phyloP scores from a whole-genome alignment of 2,329 filamentous ascomycete genomes.

The Karstenula rhodostoma region DNA sequence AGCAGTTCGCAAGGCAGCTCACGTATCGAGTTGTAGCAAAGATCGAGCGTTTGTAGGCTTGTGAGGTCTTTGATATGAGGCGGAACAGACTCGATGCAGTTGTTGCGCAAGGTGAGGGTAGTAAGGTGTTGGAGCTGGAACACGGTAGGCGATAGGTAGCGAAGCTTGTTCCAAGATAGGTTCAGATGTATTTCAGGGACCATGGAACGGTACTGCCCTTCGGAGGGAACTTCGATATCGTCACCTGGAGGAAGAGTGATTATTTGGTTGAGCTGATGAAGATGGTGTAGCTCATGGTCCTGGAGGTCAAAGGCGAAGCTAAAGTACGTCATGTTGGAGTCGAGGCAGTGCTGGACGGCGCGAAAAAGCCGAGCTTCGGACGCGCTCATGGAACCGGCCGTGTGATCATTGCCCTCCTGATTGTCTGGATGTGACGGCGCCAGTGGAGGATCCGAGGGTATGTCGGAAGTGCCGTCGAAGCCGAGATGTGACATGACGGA shows the following conservation, averaged over 20 bases:
- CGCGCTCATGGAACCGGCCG: constrained; percentile 18
- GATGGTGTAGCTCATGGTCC: constrained; percentile 35
- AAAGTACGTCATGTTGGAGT: constrained; percentile 27
- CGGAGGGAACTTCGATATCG: constrained; percentile 33
- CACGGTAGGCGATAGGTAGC: constrained; percentile 29
- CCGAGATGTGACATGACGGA: constrained; percentile 19
- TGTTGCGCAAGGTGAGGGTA: constrained; percentile 31
- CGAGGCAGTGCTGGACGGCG: constrained; percentile 23
- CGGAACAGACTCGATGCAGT: constrained; percentile 39
- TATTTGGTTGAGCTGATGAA: constrained; percentile 35
- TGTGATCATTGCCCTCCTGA: constrained; percentile 8
- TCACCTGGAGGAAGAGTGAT: constrained; percentile 35
- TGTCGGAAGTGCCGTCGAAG: constrained; percentile 25
- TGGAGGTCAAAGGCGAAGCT: constrained; percentile 19
- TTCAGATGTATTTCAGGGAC: constrained; percentile 35
- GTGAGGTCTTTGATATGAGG: constrained; percentile 32
- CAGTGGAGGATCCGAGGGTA: constrained; percentile 8
- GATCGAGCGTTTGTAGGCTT: constrained; percentile 31
- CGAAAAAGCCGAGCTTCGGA: not conserved
- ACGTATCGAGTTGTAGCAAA: constrained; percentile 34
- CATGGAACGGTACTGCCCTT: constrained; percentile 43
- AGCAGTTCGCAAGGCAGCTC: constrained; percentile 40
- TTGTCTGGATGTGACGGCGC: not conserved
- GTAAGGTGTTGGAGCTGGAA: constrained; percentile 40
- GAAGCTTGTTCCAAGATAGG: constrained; percentile 32